phyloP scores from a whole-genome alignment of 2,329 filamentous ascomycete species.

The Pseudopyrenochaeta lycopersici region DNA sequence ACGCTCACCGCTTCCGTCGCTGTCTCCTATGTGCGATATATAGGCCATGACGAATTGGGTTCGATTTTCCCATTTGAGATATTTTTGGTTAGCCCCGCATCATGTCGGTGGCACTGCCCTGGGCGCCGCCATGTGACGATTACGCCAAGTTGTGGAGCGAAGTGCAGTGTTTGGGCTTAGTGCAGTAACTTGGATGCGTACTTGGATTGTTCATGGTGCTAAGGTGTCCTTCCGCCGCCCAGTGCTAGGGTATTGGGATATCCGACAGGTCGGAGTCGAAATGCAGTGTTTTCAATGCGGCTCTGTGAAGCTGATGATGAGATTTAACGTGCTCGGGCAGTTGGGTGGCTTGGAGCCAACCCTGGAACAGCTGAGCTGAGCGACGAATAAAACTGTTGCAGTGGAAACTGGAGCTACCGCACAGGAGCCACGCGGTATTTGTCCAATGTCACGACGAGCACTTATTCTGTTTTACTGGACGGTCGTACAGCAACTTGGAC shows the following conservation, averaged over 20 bases:
- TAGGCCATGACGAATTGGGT: neutral
- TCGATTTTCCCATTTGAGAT: neutral
- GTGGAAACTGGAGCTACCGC: no score
- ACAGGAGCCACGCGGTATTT: no score
- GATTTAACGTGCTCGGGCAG: neutral
- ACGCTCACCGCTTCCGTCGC: neutral
- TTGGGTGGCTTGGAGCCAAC: neutral
- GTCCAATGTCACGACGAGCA: no score
- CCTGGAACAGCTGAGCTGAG: no score
- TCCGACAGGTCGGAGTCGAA: neutral
- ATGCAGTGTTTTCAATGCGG: neutral
- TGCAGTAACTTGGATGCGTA: neutral
- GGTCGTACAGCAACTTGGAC: no score
- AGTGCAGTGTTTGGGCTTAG: neutral
- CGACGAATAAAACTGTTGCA: no score
- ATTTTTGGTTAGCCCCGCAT: constrained; percentile 1
- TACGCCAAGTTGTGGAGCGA: constrained; percentile 1
- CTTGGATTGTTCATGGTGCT: no score
- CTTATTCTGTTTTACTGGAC: no score
- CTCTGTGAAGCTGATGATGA: neutral
- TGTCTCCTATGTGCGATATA: neutral
- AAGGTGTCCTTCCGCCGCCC: neutral
- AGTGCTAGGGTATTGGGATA: neutral
- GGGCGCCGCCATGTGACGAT: neutral
- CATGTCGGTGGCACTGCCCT: neutral